phyloP scores from a whole-genome alignment of 2,329 filamentous ascomycete species.

The Cladosporium sp. region DNA sequence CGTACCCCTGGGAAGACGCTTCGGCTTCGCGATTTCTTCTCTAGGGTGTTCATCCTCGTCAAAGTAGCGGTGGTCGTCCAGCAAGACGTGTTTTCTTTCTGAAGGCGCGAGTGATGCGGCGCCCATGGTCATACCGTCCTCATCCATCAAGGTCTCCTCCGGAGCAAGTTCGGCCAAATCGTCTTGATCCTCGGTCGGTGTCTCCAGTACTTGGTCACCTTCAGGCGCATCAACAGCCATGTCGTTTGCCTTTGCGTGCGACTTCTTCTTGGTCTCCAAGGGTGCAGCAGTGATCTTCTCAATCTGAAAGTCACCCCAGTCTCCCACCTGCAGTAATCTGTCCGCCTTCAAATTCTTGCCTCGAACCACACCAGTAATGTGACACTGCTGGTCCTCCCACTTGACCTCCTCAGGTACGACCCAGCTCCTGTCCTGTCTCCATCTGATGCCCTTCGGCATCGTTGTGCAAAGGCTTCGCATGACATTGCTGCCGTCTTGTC shows the following conservation, averaged over 20 bases:
- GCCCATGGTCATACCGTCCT: constrained; percentile 45
- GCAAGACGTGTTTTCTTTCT: constrained; percentile 73
- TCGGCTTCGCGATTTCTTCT: constrained; percentile 58
- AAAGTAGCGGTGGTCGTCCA: constrained; percentile 98
- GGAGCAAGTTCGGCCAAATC: constrained; percentile 79
- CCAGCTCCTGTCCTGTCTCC: constrained; percentile 95
- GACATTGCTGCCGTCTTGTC: constrained; percentile 86
- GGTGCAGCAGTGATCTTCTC: constrained; percentile 81
- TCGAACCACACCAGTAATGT: constrained; percentile 76
- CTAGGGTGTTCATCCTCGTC: constrained; percentile 71
- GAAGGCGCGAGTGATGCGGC: constrained; percentile 46
- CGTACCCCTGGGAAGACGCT: constrained; percentile 80
- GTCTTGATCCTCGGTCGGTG: constrained; percentile 75
- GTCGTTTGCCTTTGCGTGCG: constrained; percentile 45
- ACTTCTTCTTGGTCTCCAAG: constrained; percentile 51
- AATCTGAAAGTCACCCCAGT: constrained; percentile 92
- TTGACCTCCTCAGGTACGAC: constrained; percentile 81
- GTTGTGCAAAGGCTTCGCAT: constrained; percentile 89
- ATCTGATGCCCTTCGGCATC: constrained; percentile 88
- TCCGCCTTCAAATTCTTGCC: constrained; percentile 87
- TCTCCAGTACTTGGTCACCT: constrained; percentile 58
- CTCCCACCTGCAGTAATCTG: constrained; percentile 82
- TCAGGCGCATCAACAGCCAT: constrained; percentile 66
- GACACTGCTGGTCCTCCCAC: constrained; percentile 56
- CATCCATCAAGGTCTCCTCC: constrained; percentile 76